These are phyloP conservation scores for Colletotrichum sp. DNA, from an alignment of 2,329 filamentous ascomycete genomes.

Conservation along the genomic window DNA sequence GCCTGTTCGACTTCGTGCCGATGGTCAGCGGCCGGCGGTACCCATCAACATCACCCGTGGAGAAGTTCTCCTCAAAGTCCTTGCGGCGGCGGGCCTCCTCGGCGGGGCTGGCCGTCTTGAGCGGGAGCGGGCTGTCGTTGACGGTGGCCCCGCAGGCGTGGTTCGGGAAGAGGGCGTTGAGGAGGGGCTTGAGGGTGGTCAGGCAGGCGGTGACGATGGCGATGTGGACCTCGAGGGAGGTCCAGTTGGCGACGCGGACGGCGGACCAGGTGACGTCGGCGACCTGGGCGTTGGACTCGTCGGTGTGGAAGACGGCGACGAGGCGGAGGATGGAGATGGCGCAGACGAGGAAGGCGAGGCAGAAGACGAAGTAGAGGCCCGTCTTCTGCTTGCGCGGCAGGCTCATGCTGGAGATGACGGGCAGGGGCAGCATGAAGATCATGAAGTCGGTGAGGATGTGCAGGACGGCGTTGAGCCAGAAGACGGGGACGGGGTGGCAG, in stretches of 20 bases:
- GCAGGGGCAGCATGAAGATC: slow-evolving; percentile 39
- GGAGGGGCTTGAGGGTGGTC: slow-evolving; percentile 41
- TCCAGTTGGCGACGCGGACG: slow-evolving; percentile 37
- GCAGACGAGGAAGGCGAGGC: slow-evolving; percentile 46
- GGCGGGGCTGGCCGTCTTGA: not conserved
- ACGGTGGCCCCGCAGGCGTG: not conserved
- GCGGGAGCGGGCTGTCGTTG: not conserved
- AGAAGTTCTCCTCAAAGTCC: slow-evolving; percentile 18
- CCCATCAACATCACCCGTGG: not conserved
- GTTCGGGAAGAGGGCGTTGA: slow-evolving; percentile 38
- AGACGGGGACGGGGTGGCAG: slow-evolving; percentile 24
- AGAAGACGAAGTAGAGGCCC: slow-evolving; percentile 40
- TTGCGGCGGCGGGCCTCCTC: not conserved
- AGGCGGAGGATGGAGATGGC: slow-evolving; percentile 37
- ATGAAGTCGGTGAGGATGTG: slow-evolving; percentile 29
- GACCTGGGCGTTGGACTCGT: slow-evolving; percentile 1
- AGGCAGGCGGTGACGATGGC: slow-evolving; percentile 40
- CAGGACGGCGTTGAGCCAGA: slow-evolving; percentile 28
- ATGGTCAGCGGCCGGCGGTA: slow-evolving; percentile 24
- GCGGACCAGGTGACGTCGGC: slow-evolving; percentile 32
- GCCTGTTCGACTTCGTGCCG: slow-evolving; percentile 20
- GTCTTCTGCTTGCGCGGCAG: slow-evolving; percentile 47
- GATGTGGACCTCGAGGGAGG: slow-evolving; percentile 38
- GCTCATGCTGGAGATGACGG: slow-evolving; percentile 48
- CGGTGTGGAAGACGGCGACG: slow-evolving; percentile 28